Percentiles rank a stretch among this genome's conserved stretches.
These are phyloP conservation scores for Phytopythium delawarense DNA, from an alignment of 352 stramenopile genomes.

Conservation along the genomic window DNA sequence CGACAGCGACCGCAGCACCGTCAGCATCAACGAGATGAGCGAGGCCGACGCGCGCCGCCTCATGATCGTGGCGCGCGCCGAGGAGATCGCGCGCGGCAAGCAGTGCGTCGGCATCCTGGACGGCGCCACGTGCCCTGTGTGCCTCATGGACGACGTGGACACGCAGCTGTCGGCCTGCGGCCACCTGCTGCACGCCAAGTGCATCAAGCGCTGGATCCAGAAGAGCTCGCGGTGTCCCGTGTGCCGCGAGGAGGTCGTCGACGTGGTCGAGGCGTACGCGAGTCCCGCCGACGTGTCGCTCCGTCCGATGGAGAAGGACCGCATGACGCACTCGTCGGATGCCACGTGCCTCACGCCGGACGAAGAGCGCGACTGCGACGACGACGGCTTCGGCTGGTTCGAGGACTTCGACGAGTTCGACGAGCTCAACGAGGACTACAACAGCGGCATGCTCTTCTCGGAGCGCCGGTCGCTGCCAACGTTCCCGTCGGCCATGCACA, in stretches of 20 bases:
- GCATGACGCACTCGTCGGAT: conserved; percentile 36
- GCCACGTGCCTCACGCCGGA: conserved; percentile 37
- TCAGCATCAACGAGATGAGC: conserved; percentile 4
- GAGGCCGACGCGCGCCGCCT: conserved; percentile 22
- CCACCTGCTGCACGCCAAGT: conserved; percentile 72
- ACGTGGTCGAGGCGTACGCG: conserved; percentile 48
- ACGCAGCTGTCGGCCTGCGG: conserved; percentile 59
- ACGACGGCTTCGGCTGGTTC: conserved; percentile 64
- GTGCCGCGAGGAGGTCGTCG: conserved; percentile 55
- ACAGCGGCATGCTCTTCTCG: conserved; percentile 28
- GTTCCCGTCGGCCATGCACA: conserved; percentile 14
- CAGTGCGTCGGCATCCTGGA: conserved; percentile 60
- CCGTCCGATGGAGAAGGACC: conserved; percentile 47
- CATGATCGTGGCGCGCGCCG: conserved; percentile 46
- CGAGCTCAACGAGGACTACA: conserved; percentile 35
- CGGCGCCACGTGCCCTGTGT: conserved; percentile 64
- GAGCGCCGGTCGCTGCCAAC: conserved; percentile 28
- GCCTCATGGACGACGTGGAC: conserved; percentile 68
- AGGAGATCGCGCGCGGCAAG: conserved; percentile 62
- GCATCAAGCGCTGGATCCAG: conserved; percentile 75
- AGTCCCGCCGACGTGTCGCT: conserved; percentile 24
- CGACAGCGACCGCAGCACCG: background rate
- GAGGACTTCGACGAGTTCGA: conserved; percentile 75
- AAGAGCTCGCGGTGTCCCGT: conserved; percentile 59
- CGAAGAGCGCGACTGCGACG: conserved; percentile 27